phyloP scores from a whole-genome alignment of 352 stramenopile genomes.

The Paralagenidium karlingii region DNA sequence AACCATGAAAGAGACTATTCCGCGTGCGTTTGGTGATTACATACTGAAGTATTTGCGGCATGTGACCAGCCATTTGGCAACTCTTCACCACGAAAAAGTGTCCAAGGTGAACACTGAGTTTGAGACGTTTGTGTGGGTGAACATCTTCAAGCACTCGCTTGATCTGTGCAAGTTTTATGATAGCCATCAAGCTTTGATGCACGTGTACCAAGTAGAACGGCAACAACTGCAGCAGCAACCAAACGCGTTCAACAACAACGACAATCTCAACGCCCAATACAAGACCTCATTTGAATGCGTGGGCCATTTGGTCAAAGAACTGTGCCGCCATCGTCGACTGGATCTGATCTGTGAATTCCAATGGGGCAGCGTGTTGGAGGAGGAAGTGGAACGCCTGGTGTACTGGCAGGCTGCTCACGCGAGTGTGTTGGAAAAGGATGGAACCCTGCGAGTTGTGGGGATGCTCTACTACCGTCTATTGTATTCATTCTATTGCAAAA shows the following conservation, averaged over 20 bases:
- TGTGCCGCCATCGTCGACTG: slow-evolving; percentile 45
- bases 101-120: slow-evolving; percentile 19
- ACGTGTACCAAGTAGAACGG: slow-evolving; percentile 6
- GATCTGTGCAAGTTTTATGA: slow-evolving; percentile 47
- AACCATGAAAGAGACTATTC: slow-evolving; percentile 52
- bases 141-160: slow-evolving; percentile 72
- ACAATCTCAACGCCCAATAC: no score
- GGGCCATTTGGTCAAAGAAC: slow-evolving; percentile 59
- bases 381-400: slow-evolving; percentile 53
- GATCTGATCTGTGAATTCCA: slow-evolving; percentile 64
- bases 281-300: slow-evolving; percentile 51
- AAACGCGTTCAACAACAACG: background rate
- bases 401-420: slow-evolving; percentile 62
- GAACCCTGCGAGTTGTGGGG: background rate
- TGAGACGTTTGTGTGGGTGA: slow-evolving; percentile 71
- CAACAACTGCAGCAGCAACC: background rate
- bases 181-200: slow-evolving; percentile 61
- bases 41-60: slow-evolving; percentile 53
- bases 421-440: slow-evolving; percentile 21
- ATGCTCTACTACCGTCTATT: slow-evolving; percentile 53
- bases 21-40: slow-evolving; percentile 35
- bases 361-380: slow-evolving; percentile 33
- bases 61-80: slow-evolving; percentile 45
- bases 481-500: slow-evolving; percentile 53
- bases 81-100: slow-evolving; percentile 17